Base-by-base conservation (phyloP, 2,329 filamentous ascomycete genomes). In the Aspergillus aculeatus region DNA sequence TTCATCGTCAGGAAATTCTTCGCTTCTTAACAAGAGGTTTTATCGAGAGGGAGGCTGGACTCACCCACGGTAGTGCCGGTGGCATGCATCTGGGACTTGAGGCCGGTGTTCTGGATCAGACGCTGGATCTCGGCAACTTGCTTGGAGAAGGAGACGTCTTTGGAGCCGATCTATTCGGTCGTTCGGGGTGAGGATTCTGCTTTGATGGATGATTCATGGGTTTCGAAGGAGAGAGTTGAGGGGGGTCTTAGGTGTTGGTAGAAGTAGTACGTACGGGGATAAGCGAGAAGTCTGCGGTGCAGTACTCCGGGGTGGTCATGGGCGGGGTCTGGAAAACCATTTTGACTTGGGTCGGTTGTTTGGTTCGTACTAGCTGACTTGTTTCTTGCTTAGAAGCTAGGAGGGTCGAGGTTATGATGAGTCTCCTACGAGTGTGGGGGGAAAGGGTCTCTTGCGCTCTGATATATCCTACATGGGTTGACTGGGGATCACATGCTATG, bases 91-190 rank as follows among this genome's bases (percentile, higher is more conserved):
- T 84, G 86, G 71, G 90, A 92, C 64, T 84, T 86, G 63, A 96
- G 76, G 1, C 91, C 91, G 67, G 89, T 92, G 51, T 84, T 85
- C 75, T 89, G 86, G 67, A 96, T 83, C 50, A 96, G 81, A 57
- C 87, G 85, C 78, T 96, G 92, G 24, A 96, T 90, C 64, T 89
- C 86, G 19, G 93, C 92, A 21, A 97, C 87, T 72, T 96, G 90
- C 66, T 88, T 86, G 1, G 89, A 87, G 11, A 92, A 89, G 1
- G 89, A 91, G 51, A 84, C 81, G 48, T 75, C 85, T 49, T 85
- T 86, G 19, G 92, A 93, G 58, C 93, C 92, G 63, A 97, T 83
- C 70, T 73, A 49, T 14, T 14, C 16, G 4, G 21, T 6, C n/a
- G 4, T 24, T 48, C 11, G 16, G 16, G 5, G 14, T 48, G 16